Evolutionary conservation across 164 flowering plant genomes (phyloP).

Genomic region (Magnolia changhungtana): DNA sequence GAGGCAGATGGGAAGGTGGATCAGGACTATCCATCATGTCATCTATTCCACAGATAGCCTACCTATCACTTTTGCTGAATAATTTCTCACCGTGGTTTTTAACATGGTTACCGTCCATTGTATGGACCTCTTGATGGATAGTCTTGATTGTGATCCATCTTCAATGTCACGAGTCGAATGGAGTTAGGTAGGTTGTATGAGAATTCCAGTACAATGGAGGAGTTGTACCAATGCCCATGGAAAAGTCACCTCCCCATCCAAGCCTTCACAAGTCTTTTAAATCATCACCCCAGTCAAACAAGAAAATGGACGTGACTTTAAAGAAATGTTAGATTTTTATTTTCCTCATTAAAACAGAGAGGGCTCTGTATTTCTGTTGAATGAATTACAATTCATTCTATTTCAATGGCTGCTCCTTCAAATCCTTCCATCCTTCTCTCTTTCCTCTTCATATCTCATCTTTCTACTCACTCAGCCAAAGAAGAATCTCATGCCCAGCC

Average conservation of each 20-base stretch:
- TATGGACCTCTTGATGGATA: too few species aligned
- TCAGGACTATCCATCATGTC: too few species aligned
- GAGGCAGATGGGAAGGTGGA: too few species aligned
- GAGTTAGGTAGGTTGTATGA: not conserved
- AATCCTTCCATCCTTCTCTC: not conserved
- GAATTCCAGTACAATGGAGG: not conserved
- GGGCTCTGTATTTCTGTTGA: not conserved
- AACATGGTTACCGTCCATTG: too few species aligned
- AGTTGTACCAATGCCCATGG: not conserved
- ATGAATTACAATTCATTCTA: not conserved
- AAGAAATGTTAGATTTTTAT: not conserved
- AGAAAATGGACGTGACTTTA: not conserved
- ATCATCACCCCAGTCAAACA: not conserved
- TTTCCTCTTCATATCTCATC: not conserved
- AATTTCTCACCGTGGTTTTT: too few species aligned
- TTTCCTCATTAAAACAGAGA: not conserved
- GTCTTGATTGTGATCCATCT: not conserved
- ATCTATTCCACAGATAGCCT: too few species aligned
- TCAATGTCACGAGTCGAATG: not conserved
- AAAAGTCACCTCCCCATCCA: too few species aligned
- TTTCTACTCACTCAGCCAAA: not conserved
- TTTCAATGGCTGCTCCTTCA: not conserved
- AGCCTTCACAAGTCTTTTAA: not conserved
- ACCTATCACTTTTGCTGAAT: too few species aligned
- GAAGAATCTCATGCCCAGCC: not conserved